Evolutionary conservation across 75 land plant genomes (phyloP).

Genomic region (Adiantum capillusveneris): DNA sequence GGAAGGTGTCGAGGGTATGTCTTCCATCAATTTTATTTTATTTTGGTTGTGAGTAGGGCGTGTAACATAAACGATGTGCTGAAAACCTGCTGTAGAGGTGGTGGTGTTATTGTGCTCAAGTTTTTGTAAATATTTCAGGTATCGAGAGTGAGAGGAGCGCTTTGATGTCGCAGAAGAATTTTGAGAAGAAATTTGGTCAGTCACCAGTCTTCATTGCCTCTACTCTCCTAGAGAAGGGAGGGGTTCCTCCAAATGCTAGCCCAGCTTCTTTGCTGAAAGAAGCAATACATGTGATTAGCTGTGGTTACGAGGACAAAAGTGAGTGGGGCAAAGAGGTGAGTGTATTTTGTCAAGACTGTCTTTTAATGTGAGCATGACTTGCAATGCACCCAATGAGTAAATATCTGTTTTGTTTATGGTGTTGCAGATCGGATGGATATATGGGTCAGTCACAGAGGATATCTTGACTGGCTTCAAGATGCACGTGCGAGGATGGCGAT

Average conservation of each 20-base stretch:
- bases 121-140: constrained; percentile 22
- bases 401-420: background rate
- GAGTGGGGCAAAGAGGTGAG: constrained; percentile 99
- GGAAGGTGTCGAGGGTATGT: constrained; percentile 74
- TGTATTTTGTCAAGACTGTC: background rate
- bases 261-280: constrained; percentile 81
- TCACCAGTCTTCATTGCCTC: constrained; percentile 92
- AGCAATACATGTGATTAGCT: constrained; percentile 98
- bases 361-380: background rate
- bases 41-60: too few relatives aligned
- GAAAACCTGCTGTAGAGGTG: too few relatives aligned
- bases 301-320: constrained; percentile 95
- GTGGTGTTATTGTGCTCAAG: too few relatives aligned
- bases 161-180: constrained; percentile 82
- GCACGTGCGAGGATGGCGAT: constrained; percentile 82
- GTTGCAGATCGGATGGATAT: constrained; percentile 82
- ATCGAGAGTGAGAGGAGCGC: constrained; percentile 67
- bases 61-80: too few relatives aligned
- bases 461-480: constrained; percentile 89
- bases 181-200: constrained; percentile 95
- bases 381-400: background rate
- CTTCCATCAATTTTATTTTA: background rate
- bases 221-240: constrained; percentile 81
- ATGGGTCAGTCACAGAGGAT: constrained; percentile 88
- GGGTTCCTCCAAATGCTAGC: constrained; percentile 68